phyloP scores from a whole-genome alignment of 768 basidiomycete species.

The Botryobasidium botryosum region DNA sequence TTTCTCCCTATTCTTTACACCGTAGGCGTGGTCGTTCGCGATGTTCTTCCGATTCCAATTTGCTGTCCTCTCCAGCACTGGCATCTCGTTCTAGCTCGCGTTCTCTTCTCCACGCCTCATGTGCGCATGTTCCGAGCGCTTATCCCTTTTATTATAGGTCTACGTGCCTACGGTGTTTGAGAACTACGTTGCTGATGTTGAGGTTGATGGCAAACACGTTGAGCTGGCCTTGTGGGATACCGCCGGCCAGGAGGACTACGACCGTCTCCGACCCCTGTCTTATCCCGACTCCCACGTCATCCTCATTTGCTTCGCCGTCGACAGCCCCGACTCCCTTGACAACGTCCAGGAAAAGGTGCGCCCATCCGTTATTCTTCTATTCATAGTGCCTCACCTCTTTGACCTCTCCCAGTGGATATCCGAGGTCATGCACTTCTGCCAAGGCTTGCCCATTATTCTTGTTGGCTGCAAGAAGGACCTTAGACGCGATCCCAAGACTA shows the following conservation, averaged over 20 bases:
- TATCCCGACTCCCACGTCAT: constrained; percentile 99
- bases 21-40: neutral
- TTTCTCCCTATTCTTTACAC: neutral
- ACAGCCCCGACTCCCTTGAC: constrained; percentile 94
- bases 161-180: constrained; percentile 99
- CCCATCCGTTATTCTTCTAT: too few relatives aligned
- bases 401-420: constrained; percentile 73
- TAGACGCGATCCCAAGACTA: constrained; percentile 78
- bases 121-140: too few relatives aligned
- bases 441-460: constrained; percentile 85
- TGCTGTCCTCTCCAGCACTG: too few relatives aligned
- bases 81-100: too few relatives aligned
- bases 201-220: constrained; percentile 96
- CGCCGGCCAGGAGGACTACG: constrained; percentile 92
- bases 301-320: constrained; percentile 96
- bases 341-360: constrained; percentile 99
- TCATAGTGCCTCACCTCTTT: constrained; percentile 3
- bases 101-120: too few relatives aligned
- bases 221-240: constrained; percentile 99
- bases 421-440: constrained; percentile 96
- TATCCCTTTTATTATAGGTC: constrained; percentile 41
- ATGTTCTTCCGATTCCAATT: too few relatives aligned
- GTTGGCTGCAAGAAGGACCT: constrained; percentile 99
- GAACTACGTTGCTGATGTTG: constrained; percentile 98
- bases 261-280: constrained; percentile 87